Evolutionary conservation across 2,329 filamentous ascomycete species (phyloP), one percentile per base, ranked within the genome.

Genomic region (Colletotrichum endophyticum): DNA sequence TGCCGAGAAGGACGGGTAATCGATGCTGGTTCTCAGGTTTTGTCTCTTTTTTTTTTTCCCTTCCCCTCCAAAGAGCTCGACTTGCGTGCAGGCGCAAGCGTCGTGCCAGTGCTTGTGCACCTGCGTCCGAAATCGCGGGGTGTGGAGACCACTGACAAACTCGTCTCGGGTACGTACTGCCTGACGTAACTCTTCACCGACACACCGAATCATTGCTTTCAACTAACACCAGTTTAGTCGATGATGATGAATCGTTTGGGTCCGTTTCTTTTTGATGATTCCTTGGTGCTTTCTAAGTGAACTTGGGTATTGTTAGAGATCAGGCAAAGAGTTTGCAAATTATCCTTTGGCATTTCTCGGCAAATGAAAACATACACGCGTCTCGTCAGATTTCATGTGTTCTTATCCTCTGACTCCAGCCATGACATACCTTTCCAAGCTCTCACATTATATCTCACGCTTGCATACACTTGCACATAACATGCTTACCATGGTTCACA

Each of bases 41-140:
- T 53, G 39, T 9, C 19, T 7, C 25, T 22, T 59, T 66, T 73
- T 53, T 70, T 73, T 73, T 72, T 71, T 57, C 69, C 16, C 39
- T 49, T 49, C 39, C 39, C 39, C 39, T 49, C 39, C 39, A 30
- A 39, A 63, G 36, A 61, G 32, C 53, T 44, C 66, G 28, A 44
- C 59, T 77, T 72, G 66, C 62, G 56, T 75, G 73, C 72, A 53
- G 63, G 27, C 32, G 27, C 68, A 25, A 49, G 39, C 39, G 39
- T 49, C 39, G 39, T 49, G 5, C 39, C 39, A n/a, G 19, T 9
- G 59, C 44, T 28, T 0, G 22, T 36, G 34, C 69, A 63, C 30
- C 53, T 67, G 70, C 70, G 36, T 77, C 75, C 75, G 75, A 77
- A 44, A 77, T 77, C 75, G 75, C 72, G 75, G 75, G 75, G 75